Conservation (phyloP, 1,284 basidiomycete genomes). For the Ganoderma multipileum region DNA sequence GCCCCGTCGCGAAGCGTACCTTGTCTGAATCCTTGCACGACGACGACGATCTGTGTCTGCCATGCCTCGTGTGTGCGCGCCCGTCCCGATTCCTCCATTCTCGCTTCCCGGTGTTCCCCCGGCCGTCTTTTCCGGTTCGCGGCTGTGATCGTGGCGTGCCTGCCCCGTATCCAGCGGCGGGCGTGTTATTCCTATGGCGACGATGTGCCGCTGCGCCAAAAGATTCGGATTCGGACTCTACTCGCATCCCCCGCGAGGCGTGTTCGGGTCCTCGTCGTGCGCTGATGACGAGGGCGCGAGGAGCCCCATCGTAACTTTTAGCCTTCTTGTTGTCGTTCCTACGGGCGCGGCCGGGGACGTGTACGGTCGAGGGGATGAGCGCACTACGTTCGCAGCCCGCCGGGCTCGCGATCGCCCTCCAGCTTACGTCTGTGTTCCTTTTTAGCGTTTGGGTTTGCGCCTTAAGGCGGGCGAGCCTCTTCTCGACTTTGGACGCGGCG, state of each 20-base stretch:
- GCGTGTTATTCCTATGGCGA: neutral
- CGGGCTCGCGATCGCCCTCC: neutral
- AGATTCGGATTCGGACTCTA: neutral
- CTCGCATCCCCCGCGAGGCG: neutral
- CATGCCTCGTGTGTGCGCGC: neutral
- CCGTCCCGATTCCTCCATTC: conserved; percentile 1
- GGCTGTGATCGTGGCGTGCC: conserved; percentile 3
- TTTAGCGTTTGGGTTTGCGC: conserved; percentile 1
- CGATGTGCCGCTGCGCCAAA: neutral
- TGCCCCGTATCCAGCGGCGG: neutral
- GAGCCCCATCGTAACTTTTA: neutral
- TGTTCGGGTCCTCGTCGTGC: conserved; percentile 2
- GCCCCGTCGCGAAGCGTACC: neutral
- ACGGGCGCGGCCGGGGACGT: neutral
- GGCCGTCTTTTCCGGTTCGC: neutral
- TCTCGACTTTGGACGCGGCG: conserved; percentile 22
- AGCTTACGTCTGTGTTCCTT: neutral
- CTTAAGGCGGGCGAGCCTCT: neutral
- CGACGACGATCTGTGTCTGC: conserved; percentile 2
- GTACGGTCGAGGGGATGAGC: neutral
- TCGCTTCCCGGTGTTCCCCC: neutral
- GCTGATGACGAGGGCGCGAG: neutral
- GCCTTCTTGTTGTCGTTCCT: neutral
- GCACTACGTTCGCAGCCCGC: conserved; percentile 8
- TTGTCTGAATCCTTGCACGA: neutral